These are phyloP conservation scores for Fusarium compactum DNA, from an alignment of 2,329 filamentous ascomycete species.

Conservation along the genomic window DNA sequence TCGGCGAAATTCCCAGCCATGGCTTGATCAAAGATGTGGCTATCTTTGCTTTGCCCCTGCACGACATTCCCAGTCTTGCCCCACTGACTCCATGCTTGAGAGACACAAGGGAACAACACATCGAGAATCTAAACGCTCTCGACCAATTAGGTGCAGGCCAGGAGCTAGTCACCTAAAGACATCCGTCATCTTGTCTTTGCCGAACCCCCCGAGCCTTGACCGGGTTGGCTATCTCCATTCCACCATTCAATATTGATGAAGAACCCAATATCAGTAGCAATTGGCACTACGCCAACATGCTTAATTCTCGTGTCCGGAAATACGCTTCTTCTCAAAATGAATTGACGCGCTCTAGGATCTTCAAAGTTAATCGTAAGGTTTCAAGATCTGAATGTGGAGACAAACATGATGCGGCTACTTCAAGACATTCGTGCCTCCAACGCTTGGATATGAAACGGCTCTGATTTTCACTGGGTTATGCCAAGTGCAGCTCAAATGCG, in stretches of 20 bases:
- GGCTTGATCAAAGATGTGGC: conserved; percentile 33
- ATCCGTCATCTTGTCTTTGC: conserved; percentile 34
- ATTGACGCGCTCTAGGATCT: conserved; percentile 7
- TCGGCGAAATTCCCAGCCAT: conserved; percentile 12
- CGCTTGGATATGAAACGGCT: conserved; percentile 14
- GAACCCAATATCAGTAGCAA: conserved; percentile 12
- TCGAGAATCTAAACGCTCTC: conserved; percentile 33
- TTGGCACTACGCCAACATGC: background rate
- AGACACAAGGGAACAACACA: conserved; percentile 29
- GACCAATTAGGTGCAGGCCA: conserved; percentile 34
- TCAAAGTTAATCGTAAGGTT: conserved; percentile 2
- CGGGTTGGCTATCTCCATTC: conserved; percentile 32
- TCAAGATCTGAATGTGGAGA: conserved; percentile 28
- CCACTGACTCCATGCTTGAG: conserved; percentile 42
- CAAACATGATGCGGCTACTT: conserved; percentile 16
- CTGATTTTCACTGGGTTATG: background rate
- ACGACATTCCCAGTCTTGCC: conserved; percentile 45
- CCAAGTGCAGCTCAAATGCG: background rate
- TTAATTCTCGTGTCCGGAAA: background rate
- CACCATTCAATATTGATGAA: conserved; percentile 24
- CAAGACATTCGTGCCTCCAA: conserved; percentile 26
- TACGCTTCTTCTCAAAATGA: background rate
- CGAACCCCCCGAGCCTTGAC: conserved; percentile 44
- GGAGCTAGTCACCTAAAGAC: conserved; percentile 9
- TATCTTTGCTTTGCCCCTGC: conserved; percentile 42